Evolutionary conservation across 106 monocot genomes (phyloP).

Genomic region (Dendrobium huoshanense): DNA sequence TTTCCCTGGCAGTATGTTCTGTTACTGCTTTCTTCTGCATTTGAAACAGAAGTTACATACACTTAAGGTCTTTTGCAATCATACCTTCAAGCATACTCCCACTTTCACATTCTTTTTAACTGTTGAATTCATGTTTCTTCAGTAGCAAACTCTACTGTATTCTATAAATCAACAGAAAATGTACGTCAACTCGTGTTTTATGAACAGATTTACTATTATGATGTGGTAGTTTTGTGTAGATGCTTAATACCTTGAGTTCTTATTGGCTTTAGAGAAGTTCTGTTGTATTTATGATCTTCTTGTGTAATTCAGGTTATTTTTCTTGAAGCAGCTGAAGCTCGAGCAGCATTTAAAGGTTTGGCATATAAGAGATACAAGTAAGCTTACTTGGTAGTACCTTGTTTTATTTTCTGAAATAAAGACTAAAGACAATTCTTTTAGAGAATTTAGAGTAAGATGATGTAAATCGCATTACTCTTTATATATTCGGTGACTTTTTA

Average conservation of each 20-base stretch:
- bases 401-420: background rate
- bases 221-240: background rate
- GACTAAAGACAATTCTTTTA: background rate
- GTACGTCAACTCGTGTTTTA: background rate
- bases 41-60: slow-evolving; percentile 70
- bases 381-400: slow-evolving; percentile 10
- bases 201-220: slow-evolving; percentile 1
- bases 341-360: slow-evolving; percentile 78
- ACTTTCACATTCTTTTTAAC: slow-evolving; percentile 72
- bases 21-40: slow-evolving; percentile 63
- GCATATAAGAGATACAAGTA: slow-evolving; percentile 90
- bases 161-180: background rate
- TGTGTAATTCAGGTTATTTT: slow-evolving; percentile 65
- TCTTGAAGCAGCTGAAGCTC: slow-evolving; percentile 89
- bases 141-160: slow-evolving; percentile 22
- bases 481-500: background rate
- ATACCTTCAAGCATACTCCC: slow-evolving; percentile 78
- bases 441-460: background rate
- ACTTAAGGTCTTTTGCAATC: slow-evolving; percentile 48
- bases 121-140: slow-evolving; percentile 46
- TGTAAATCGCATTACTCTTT: background rate
- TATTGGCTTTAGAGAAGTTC: background rate
- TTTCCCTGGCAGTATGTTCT: slow-evolving; percentile 26
- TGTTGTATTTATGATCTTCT: background rate
- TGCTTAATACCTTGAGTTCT: background rate